Percentiles rank a stretch among this genome's conserved stretches.
Conservation (phyloP, 495 filamentous ascomycete genomes). For the Aspergillus nanangensis region DNA sequence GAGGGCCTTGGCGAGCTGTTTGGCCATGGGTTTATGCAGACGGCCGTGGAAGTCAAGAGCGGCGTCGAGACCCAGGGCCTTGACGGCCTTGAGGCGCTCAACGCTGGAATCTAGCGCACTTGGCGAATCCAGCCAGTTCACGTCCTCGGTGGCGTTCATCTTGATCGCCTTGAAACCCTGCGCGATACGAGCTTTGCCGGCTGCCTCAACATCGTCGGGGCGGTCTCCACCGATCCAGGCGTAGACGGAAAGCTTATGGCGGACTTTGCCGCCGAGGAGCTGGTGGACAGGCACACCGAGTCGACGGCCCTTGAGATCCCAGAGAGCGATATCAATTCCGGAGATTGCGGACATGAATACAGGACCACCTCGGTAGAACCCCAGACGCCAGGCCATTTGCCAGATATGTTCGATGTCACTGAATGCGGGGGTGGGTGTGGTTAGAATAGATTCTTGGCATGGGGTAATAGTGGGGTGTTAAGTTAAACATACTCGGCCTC, state of each 20-base stretch:
- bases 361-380: conserved; percentile 75
- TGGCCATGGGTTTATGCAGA: conserved; percentile 77
- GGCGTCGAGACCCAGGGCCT: conserved; percentile 64
- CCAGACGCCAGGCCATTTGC: conserved; percentile 66
- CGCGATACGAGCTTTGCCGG: conserved; percentile 57
- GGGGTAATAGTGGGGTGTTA: not conserved
- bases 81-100: conserved; percentile 65
- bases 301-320: conserved; percentile 63
- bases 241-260: conserved; percentile 68
- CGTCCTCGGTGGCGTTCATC: conserved; percentile 79
- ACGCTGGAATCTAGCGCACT: conserved; percentile 58
- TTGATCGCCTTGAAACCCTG: conserved; percentile 74
- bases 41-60: conserved; percentile 77
- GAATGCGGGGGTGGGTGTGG: not conserved
- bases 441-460: not conserved
- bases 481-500: conserved; percentile 62
- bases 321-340: conserved; percentile 75
- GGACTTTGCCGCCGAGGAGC: conserved; percentile 69
- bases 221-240: conserved; percentile 82
- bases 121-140: conserved; percentile 77
- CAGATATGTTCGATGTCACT: conserved; percentile 80
- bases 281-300: conserved; percentile 67
- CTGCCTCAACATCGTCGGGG: conserved; percentile 60
- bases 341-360: conserved; percentile 77
- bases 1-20: conserved; percentile 66